A percentile compares a stretch with the other conserved stretches of the same genome.
These are phyloP conservation scores for Eutrema heterophyllum DNA, from an alignment of 345 rosid genomes.

Conservation along the genomic window DNA sequence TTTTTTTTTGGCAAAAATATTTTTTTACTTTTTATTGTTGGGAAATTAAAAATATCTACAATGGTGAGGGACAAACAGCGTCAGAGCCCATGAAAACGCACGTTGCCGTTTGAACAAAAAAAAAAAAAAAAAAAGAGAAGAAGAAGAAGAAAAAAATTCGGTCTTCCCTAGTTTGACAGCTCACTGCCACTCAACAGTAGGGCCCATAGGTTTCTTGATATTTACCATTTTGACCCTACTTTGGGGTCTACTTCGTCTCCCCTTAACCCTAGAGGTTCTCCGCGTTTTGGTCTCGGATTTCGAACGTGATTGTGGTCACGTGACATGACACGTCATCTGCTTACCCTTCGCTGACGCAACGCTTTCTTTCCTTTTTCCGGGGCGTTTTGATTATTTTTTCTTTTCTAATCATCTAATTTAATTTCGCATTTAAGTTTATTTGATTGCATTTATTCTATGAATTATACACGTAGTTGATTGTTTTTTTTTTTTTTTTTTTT, in stretches of 20 bases:
- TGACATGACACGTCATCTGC: constrained; percentile 31
- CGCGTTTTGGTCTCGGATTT: constrained; percentile 27
- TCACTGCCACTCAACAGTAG: constrained; percentile 30
- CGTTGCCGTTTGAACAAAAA: constrained; percentile 22
- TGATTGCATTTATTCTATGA: not conserved
- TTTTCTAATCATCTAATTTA: not conserved
- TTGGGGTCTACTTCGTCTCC: constrained; percentile 5
- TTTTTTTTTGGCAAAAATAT: not conserved
- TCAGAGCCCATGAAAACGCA: constrained; percentile 37
- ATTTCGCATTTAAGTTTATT: not conserved
- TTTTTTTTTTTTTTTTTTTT: no score
- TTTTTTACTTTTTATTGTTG: not conserved
- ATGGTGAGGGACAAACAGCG: constrained; percentile 30
- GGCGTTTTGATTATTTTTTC: not conserved
- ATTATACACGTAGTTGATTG: no score
- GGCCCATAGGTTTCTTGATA: constrained; percentile 6
- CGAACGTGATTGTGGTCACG: constrained; percentile 30
- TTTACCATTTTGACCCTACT: constrained; percentile 23
- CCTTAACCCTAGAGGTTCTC: constrained; percentile 31
- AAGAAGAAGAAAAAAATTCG: not conserved
- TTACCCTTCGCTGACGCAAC: constrained; percentile 30
- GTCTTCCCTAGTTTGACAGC: constrained; percentile 35
- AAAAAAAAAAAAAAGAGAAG: not conserved
- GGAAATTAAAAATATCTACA: not conserved
- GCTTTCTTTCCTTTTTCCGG: not conserved